These are phyloP conservation scores for Flaveria linearis DNA, from an alignment of 129 eudicot genomes.

Conservation along the genomic window DNA sequence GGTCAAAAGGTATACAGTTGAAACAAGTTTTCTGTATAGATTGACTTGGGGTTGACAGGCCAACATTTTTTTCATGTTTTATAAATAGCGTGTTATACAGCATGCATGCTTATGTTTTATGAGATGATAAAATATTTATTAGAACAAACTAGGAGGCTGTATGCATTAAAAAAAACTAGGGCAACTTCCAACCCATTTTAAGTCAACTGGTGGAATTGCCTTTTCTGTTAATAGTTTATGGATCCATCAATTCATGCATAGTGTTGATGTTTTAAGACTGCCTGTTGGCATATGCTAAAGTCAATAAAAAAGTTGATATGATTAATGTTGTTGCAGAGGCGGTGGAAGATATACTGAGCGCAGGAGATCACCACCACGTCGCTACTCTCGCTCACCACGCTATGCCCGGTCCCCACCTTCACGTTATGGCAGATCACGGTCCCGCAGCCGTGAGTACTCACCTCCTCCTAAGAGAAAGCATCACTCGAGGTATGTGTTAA, in stretches of 20 bases:
- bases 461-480: constrained; percentile 29
- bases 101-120: background rate
- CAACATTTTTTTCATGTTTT: background rate
- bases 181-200: background rate
- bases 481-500: constrained; percentile 23
- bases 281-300: background rate
- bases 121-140: background rate
- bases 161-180: background rate
- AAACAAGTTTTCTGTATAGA: background rate
- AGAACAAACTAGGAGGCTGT: background rate
- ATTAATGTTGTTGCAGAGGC: constrained; percentile 20
- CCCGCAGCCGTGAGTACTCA: constrained; percentile 29
- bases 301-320: background rate
- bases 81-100: background rate
- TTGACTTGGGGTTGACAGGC: background rate
- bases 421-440: constrained; percentile 23
- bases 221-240: background rate
- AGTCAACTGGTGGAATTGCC: background rate
- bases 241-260: background rate
- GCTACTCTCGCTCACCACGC: constrained; percentile 11
- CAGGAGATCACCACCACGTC: constrained; percentile 30
- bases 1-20: background rate
- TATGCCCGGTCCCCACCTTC: constrained; percentile 26
- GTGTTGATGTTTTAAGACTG: background rate
- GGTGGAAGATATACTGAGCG: constrained; percentile 27